Conservation (phyloP, 73 alveolate species). For the Paramecium biaurelia region DNA sequence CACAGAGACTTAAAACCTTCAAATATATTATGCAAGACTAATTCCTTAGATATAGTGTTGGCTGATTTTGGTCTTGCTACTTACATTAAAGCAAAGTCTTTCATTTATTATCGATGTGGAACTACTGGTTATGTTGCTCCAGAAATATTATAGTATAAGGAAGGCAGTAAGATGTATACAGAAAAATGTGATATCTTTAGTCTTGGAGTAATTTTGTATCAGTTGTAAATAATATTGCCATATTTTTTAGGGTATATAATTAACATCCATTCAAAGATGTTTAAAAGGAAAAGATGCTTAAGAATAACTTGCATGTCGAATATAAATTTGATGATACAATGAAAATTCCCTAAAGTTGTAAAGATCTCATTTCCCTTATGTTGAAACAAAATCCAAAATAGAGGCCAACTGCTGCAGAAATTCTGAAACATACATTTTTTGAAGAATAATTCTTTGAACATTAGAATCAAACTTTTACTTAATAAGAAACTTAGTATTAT, state of each 20-base stretch:
- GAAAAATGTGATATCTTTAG: conserved; percentile 37
- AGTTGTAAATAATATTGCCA: background rate
- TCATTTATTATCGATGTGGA: conserved; percentile 35
- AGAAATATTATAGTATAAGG: conserved; percentile 31
- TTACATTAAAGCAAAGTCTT: background rate
- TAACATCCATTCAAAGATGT: background rate
- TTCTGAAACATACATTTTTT: background rate
- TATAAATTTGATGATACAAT: conserved; percentile 7
- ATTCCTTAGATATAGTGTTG: background rate
- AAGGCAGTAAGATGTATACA: conserved; percentile 21
- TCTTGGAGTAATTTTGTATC: background rate
- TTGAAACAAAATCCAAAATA: background rate
- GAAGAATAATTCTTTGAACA: background rate
- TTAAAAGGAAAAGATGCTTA: background rate
- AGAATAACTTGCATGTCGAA: background rate
- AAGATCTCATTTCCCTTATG: background rate
- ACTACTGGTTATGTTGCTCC: conserved; percentile 63
- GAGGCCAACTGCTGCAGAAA: background rate
- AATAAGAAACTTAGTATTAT: background rate
- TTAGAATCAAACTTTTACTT: background rate
- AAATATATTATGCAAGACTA: background rate
- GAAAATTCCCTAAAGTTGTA: conserved; percentile 20
- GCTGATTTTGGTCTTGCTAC: conserved; percentile 46
- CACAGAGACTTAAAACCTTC: conserved; percentile 36
- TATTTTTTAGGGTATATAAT: background rate